Evolutionary conservation across 2,329 filamentous ascomycete species (phyloP).

Genomic region (Dryadomyces quercus-mongolicae): DNA sequence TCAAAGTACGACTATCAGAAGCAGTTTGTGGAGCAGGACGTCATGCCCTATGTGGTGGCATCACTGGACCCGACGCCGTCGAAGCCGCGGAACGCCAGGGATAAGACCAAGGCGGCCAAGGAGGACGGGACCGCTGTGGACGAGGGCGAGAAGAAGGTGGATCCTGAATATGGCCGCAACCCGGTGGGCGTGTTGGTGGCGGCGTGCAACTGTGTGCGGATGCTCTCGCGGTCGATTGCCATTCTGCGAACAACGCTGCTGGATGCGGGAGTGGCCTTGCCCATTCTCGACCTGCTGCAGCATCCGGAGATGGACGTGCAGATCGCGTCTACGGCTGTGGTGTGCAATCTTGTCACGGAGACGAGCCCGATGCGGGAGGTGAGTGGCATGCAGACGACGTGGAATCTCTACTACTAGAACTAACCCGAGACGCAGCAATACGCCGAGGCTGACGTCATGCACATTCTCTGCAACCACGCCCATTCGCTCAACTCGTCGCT

Average conservation of each 20-base stretch:
- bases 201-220: conserved; percentile 70
- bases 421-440: conserved; percentile 47
- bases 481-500: conserved; percentile 69
- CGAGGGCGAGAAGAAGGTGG: conserved; percentile 21
- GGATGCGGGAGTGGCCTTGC: conserved; percentile 69
- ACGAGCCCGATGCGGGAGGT: conserved; percentile 88
- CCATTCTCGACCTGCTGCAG: conserved; percentile 62
- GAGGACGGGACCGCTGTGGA: conserved; percentile 17
- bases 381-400: no score
- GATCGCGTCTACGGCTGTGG: conserved; percentile 71
- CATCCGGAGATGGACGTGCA: conserved; percentile 69
- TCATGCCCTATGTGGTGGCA: conserved; percentile 70
- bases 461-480: conserved; percentile 70
- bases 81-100: conserved; percentile 32
- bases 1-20: conserved; percentile 79
- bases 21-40: conserved; percentile 68
- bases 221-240: conserved; percentile 73
- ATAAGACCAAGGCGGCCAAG: conserved; percentile 22
- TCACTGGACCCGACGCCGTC: conserved; percentile 52
- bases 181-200: conserved; percentile 68
- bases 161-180: conserved; percentile 54
- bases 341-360: conserved; percentile 77
- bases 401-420: neutral
- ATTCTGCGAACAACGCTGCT: conserved; percentile 77
- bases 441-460: conserved; percentile 60